phyloP scores from a whole-genome alignment of 2,329 filamentous ascomycete genomes.

The Cladosporium cucumerinum region DNA sequence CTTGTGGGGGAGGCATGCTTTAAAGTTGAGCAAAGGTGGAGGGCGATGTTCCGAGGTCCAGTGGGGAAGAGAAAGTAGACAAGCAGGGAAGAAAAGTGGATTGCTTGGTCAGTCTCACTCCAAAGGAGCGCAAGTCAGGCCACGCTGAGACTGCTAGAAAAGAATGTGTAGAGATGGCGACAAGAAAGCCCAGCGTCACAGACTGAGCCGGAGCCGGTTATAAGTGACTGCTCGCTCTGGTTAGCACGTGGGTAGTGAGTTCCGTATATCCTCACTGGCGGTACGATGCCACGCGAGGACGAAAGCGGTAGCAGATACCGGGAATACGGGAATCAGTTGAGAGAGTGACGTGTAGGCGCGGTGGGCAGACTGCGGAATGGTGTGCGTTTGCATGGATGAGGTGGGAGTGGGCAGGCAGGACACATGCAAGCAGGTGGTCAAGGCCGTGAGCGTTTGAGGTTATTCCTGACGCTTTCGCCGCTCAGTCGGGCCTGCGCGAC shows the following conservation, averaged over 20 bases:
- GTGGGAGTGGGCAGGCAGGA: background rate
- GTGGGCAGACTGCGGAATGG: constrained; percentile 3
- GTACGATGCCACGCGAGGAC: constrained; percentile 1
- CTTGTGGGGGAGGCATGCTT: constrained; percentile 13
- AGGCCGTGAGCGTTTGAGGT: background rate
- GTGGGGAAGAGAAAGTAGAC: background rate
- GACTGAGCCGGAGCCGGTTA: background rate
- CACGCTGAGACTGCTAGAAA: background rate
- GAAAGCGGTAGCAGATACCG: background rate
- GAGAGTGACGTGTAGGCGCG: constrained; percentile 10
- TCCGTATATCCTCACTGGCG: background rate
- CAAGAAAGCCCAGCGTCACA: background rate
- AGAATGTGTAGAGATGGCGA: background rate
- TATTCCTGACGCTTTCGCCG: background rate
- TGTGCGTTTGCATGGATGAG: background rate
- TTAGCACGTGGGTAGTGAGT: background rate
- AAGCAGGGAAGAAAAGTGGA: background rate
- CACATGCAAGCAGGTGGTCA: background rate
- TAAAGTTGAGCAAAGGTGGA: background rate
- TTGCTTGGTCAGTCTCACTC: background rate
- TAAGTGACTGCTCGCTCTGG: constrained; percentile 1
- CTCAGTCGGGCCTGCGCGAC: constrained; percentile 2
- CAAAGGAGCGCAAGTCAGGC: background rate
- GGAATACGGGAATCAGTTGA: background rate
- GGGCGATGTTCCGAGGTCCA: background rate